Evolutionary conservation across 768 basidiomycete species (phyloP).

Genomic region (Gloeostereum incarnatum): DNA sequence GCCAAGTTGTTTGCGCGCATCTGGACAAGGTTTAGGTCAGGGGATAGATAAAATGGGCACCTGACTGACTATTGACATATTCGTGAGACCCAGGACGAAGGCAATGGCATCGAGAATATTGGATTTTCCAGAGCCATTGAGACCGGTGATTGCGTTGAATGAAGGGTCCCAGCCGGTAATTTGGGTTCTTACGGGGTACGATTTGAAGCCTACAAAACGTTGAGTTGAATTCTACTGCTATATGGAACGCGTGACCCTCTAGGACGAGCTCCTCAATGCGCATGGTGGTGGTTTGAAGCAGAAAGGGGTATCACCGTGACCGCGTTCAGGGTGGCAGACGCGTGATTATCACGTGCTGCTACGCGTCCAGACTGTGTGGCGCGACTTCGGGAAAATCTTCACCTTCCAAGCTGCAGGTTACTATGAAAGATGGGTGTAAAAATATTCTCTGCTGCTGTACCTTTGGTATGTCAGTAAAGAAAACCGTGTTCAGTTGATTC

Average conservation of each 20-base stretch:
- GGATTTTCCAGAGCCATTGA: slow-evolving; percentile 95
- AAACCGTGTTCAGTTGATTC: no score
- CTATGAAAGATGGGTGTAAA: no score
- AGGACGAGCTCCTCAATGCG: slow-evolving; percentile 92
- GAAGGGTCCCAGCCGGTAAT: slow-evolving; percentile 96
- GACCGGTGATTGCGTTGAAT: slow-evolving; percentile 97
- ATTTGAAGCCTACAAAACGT: slow-evolving; percentile 75
- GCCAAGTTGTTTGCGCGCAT: slow-evolving; percentile 94
- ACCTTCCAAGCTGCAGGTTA: no score
- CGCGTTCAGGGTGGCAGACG: no score
- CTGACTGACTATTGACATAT: slow-evolving; percentile 74
- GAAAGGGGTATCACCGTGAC: no score
- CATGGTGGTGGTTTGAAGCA: slow-evolving; percentile 50
- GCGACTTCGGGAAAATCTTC: no score
- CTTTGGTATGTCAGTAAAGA: no score
- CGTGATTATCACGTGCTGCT: no score
- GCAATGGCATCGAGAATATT: slow-evolving; percentile 99
- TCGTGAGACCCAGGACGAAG: slow-evolving; percentile 96
- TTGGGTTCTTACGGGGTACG: slow-evolving; percentile 91
- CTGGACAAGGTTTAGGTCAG: slow-evolving; percentile 24
- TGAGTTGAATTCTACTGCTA: neutral
- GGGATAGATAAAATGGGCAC: neutral
- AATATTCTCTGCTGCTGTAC: no score
- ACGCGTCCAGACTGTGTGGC: no score
- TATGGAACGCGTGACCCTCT: slow-evolving; percentile 44